Evolutionary conservation across 179 eudicot genomes (phyloP).

Genomic region (Amaranthus tricolor): DNA sequence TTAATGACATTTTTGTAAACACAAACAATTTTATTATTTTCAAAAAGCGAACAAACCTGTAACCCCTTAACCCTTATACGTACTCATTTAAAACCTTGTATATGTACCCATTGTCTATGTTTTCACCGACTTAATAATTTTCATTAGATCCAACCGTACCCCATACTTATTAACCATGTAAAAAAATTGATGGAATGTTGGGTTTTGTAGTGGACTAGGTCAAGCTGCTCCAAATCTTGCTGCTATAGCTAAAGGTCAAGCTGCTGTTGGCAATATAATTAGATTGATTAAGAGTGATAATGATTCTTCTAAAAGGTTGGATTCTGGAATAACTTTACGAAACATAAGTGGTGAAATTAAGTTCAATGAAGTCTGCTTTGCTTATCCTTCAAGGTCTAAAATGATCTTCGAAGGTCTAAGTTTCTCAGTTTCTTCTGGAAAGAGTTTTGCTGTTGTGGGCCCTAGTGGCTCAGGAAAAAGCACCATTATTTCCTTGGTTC

Average conservation of each 20-base stretch:
- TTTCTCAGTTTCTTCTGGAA: slow-evolving; percentile 50
- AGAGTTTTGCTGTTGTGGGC: slow-evolving; percentile 62
- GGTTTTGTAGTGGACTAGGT: slow-evolving; percentile 56
- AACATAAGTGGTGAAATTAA: slow-evolving; percentile 45
- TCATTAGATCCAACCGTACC: too few relatives aligned
- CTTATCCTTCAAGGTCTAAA: slow-evolving; percentile 58
- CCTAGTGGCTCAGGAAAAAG: slow-evolving; percentile 82
- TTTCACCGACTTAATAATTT: too few relatives aligned
- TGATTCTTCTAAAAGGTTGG: slow-evolving; percentile 20
- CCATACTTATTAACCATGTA: too few relatives aligned
- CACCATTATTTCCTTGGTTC: slow-evolving; percentile 57
- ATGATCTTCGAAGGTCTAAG: slow-evolving; percentile 47
- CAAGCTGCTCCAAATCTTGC: slow-evolving; percentile 71
- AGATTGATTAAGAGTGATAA: slow-evolving; percentile 42
- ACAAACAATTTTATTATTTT: too few relatives aligned
- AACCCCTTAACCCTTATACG: too few relatives aligned
- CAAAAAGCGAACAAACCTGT: too few relatives aligned
- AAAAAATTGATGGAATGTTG: too few relatives aligned
- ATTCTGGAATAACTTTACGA: slow-evolving; percentile 33
- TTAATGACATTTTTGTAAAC: too few relatives aligned
- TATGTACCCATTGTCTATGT: too few relatives aligned
- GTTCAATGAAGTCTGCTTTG: slow-evolving; percentile 44
- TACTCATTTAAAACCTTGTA: too few relatives aligned
- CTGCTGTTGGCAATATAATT: slow-evolving; percentile 52
- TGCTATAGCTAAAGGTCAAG: slow-evolving; percentile 56